Conservation (phyloP, 495 filamentous ascomycete species). For the Penicillium herquei region DNA sequence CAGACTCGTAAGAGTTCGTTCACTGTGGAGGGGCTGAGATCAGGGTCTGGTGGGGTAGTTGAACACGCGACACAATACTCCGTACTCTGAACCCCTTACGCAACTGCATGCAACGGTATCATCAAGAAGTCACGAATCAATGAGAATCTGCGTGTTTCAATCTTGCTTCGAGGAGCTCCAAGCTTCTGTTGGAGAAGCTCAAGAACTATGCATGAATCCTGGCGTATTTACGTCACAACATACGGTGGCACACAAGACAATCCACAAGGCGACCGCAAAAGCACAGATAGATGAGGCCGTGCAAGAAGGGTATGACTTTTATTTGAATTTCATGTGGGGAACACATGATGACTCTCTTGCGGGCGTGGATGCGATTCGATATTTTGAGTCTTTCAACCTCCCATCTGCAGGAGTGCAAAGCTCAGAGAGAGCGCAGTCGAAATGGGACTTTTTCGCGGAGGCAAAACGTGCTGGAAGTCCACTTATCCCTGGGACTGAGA, state of each 20-base stretch:
- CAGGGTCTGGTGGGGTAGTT: not conserved
- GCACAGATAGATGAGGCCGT: constrained; percentile 12
- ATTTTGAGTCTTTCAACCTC: constrained; percentile 14
- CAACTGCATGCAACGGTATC: no score
- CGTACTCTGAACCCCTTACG: no score
- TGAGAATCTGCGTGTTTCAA: constrained; percentile 15
- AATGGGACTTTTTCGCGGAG: constrained; percentile 10
- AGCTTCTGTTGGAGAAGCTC: constrained; percentile 10
- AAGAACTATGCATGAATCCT: constrained; percentile 13
- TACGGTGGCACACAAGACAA: constrained; percentile 5
- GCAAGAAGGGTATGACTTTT: constrained; percentile 12
- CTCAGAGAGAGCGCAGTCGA: constrained; percentile 7
- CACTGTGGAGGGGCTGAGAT: no score
- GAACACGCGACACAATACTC: constrained; percentile 2
- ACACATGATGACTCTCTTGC: constrained; percentile 15
- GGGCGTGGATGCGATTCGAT: constrained; percentile 13
- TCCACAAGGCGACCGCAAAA: constrained; percentile 13
- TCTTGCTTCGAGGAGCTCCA: constrained; percentile 14
- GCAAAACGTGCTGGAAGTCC: constrained; percentile 5
- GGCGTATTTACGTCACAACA: constrained; percentile 7
- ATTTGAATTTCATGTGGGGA: constrained; percentile 19
- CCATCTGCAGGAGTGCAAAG: constrained; percentile 11
- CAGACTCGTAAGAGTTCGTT: not conserved
- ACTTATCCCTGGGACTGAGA: constrained; percentile 8
- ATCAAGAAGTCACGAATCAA: not conserved